Evolutionary conservation across 208 protist species (phyloP).

Genomic region (Naegleria lovaniensis): DNA sequence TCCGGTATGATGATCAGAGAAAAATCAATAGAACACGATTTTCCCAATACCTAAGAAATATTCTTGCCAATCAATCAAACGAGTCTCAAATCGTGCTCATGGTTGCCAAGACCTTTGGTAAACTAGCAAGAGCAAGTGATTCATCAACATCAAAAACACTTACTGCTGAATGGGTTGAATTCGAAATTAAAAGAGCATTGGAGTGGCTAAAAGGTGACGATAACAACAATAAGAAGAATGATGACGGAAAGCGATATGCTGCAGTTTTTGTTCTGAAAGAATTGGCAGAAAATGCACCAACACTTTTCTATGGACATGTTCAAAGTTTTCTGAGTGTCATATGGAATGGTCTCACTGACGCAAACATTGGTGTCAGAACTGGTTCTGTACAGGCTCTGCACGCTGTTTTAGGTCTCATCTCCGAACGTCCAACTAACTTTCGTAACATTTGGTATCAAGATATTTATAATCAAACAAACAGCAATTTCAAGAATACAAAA

Average conservation of each 20-base stretch:
- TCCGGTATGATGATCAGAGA: conserved; percentile 23
- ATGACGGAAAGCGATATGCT: background rate
- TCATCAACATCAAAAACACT: conserved; percentile 7
- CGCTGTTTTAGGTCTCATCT: background rate
- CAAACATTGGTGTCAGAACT: background rate
- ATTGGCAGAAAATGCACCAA: conserved; percentile 20
- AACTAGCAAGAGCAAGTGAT: conserved; percentile 2
- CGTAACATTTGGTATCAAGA: background rate
- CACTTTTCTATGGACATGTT: conserved; percentile 13
- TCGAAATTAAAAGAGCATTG: conserved; percentile 26
- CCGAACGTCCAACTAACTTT: background rate
- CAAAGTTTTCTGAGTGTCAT: background rate
- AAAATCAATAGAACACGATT: conserved; percentile 18
- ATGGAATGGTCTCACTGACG: background rate
- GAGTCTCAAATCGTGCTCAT: background rate
- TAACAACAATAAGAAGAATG: background rate
- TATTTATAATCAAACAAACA: background rate
- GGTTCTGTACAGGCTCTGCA: background rate
- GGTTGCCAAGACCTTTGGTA: conserved; percentile 5
- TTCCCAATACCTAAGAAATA: background rate
- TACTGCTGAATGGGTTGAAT: conserved; percentile 25
- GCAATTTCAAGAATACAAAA: background rate
- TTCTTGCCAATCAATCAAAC: background rate
- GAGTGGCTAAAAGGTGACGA: conserved; percentile 11
- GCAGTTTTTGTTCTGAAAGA: conserved; percentile 24